Evolutionary conservation across 495 filamentous ascomycete genomes (phyloP), one percentile per base, ranked within the genome.

Genomic region (Penicillium waksmanii): DNA sequence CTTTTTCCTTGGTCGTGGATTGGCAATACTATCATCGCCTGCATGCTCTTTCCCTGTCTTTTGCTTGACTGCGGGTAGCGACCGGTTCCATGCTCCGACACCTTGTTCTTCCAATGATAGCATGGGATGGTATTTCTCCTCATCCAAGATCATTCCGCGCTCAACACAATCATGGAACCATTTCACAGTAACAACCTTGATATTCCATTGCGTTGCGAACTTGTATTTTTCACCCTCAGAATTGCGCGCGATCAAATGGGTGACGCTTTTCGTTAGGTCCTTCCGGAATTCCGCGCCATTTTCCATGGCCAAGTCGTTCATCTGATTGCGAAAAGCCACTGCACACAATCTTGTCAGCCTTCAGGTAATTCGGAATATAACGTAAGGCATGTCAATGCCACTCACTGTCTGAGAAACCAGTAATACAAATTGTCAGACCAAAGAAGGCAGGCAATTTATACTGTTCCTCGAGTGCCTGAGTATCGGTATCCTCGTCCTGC

Each of bases 91-190:
- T 51, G 95, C 94, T 6, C 87, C 90, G 8, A 77, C 76, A 0
- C 95, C 95, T 65, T 91, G 86, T 66, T 91, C 77, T 61, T 89
- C 85, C 11, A 61, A 48, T 7, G 91, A 85, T 11, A 93, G 58
- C 34, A 77, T 72, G 2, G 91, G 93, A 68, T 95, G 86, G 70
- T 96, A 98, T 57, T 84, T 83, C 11, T 79, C 79, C 66, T 97
- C 96, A 33, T 97, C 89, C 21, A 98, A 79, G 3, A 90, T 88
- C 92, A 98, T 93, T n/a, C 95, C 96, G 55, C 95, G 86, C 64
- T 91, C 87, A 54, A 95, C 62, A 66, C 93, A 93, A 58, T 98
- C 87, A 25, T 84, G 74, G 47, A 98, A 81, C 95, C 95, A 98
- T 70, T 96, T 89, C 35, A 86, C 66, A 3, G 87, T 84, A 25